Conservation (phyloP, 129 eudicot genomes). For the Artemisia argyi region DNA sequence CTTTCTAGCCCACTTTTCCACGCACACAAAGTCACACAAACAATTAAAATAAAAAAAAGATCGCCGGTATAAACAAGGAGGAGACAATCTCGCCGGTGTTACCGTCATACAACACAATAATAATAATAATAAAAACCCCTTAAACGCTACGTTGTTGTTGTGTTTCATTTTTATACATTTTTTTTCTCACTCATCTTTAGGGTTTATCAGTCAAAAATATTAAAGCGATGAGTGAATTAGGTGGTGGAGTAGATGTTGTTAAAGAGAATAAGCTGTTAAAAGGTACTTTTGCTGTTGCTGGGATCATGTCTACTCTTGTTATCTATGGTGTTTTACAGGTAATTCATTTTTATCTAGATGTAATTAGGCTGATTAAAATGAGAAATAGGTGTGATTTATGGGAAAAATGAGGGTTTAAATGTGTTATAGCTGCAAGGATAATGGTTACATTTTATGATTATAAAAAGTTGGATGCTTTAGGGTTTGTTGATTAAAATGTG, state of each 20-base stretch:
- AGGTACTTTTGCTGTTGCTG: conserved; percentile 75
- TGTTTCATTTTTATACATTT: not conserved
- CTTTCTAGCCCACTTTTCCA: not conserved
- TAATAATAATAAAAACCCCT: not conserved
- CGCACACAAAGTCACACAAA: not conserved
- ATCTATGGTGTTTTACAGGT: conserved; percentile 98
- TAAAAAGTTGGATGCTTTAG: not conserved
- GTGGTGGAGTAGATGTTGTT: conserved; percentile 18
- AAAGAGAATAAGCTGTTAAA: conserved; percentile 57
- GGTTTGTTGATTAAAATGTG: not conserved
- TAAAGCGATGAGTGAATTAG: no score
- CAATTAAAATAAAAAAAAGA: not conserved
- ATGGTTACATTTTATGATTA: not conserved
- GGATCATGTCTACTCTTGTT: conserved; percentile 87
- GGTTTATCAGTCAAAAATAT: no score
- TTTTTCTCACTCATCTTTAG: no score
- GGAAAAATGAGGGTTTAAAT: not conserved
- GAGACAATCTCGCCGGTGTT: conserved; percentile 23
- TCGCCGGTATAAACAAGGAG: conserved; percentile 38
- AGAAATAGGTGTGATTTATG: no score
- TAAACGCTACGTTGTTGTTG: conserved; percentile 21
- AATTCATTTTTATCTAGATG: not conserved
- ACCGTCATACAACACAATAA: not conserved
- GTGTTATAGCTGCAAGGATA: not conserved
- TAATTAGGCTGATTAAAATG: no score